Base-by-base conservation (phyloP, 495 filamentous ascomycete species). In the Hypoxylon fuscum region DNA sequence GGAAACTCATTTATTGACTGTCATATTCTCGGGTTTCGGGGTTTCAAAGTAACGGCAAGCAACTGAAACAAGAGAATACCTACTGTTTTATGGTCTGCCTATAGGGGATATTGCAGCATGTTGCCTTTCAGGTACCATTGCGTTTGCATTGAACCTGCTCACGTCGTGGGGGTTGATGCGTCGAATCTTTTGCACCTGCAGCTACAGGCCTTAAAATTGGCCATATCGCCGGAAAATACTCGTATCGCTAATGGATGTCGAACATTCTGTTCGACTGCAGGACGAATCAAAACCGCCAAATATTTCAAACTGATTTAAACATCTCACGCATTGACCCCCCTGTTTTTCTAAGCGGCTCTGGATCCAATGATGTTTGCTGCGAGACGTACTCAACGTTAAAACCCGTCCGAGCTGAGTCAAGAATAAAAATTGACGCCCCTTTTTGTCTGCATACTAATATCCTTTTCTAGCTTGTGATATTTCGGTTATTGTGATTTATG, bases 191-290 rank as follows among this genome's bases (percentile, higher is more conserved):
- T 25, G 35, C 42, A 37, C 25, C 35, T 22, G 42, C 48, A 37
- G 34, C 27, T 22, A 50, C 12, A 43, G 48, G 23, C 37, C 48
- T 17, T 41, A 23, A 44, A 11, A 49, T 59, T 21, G 44, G 47
- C 48, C 48, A 20, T 41, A 3, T 42, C 47, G 21, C 50, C 55
- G 62, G 54, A 5, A 55, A 55, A 65, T 65, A 31, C 31, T 65
- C 62, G 62, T 65, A 44, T 17, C 27, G 17, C 37, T 51, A 29
- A 35, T 12, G 21, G 49, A 55, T 37, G n/a, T 21, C 8, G 31
- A 40, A 15, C 14, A 12, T 38, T 15, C 21, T 14, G 5, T 11
- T 8, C n/a, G n/a, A 41, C 14, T 48, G 18, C 14, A 42, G 14
- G 17, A 20, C n/a, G 23, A 42, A 42, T 11, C 34, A 21, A 41